These are phyloP conservation scores for Suhomyces faveliae DNA, from an alignment of 805 yeast species.

Conservation along the genomic window DNA sequence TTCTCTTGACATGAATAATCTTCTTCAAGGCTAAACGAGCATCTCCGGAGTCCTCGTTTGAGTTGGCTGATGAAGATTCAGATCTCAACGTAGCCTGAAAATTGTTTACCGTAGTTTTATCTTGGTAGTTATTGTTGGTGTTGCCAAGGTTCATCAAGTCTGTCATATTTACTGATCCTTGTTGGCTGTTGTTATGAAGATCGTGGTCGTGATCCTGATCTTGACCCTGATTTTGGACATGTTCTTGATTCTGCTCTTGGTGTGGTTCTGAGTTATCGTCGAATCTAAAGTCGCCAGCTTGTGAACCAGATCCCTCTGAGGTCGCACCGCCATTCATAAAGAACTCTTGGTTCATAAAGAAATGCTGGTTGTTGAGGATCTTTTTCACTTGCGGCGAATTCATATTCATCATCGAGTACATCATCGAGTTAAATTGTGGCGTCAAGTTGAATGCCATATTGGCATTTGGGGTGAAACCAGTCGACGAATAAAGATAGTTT, in stretches of 20 bases:
- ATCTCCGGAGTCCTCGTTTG: constrained; percentile 32
- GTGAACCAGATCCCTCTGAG: not conserved
- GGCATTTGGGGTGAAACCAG: constrained; percentile 31
- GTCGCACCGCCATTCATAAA: constrained; percentile 18
- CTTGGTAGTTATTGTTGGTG: not conserved
- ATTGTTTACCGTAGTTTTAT: not conserved
- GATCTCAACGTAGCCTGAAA: not conserved
- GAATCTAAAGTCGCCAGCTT: constrained; percentile 1
- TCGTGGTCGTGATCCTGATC: constrained; percentile 7
- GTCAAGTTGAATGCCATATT: constrained; percentile 32
- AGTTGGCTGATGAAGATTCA: not conserved
- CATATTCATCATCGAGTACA: constrained; percentile 35
- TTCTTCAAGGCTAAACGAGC: constrained; percentile 39
- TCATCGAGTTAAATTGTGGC: constrained; percentile 41
- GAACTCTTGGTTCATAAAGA: constrained; percentile 28
- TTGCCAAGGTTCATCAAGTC: constrained; percentile 18
- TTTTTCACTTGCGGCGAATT: constrained; percentile 32
- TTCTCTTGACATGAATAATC: constrained; percentile 32
- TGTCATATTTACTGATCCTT: constrained; percentile 12
- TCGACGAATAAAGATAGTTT: constrained; percentile 20
- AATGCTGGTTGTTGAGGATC: constrained; percentile 14
- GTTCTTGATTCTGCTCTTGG: constrained; percentile 2
- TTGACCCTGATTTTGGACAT: constrained; percentile 1
- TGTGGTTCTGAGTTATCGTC: not conserved
- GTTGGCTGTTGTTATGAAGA: not conserved